Conservation (phyloP, 164 flowering plant species). For the Dillenia suffruticosa region DNA sequence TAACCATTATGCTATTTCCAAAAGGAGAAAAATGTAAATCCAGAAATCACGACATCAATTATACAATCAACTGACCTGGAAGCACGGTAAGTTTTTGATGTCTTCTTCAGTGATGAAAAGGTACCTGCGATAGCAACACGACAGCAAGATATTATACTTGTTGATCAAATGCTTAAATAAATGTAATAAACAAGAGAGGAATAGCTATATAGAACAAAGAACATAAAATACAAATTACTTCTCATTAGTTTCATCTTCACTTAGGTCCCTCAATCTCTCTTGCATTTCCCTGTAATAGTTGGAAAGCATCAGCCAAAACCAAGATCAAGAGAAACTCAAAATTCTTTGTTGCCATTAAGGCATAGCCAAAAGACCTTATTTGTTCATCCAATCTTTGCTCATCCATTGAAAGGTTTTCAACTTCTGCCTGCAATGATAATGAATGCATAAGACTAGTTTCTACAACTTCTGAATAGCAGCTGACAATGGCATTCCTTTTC, state of each 20-base stretch:
- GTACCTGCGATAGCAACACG: conserved; percentile 45
- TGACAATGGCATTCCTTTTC: too few species aligned
- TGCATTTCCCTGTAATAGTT: conserved; percentile 76
- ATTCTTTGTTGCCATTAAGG: neutral
- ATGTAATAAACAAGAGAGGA: neutral
- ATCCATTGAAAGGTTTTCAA: conserved; percentile 67
- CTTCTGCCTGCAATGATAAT: conserved; percentile 61
- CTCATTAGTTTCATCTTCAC: conserved; percentile 85
- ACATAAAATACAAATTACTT: conserved; percentile 33
- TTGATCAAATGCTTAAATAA: neutral
- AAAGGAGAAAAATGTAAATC: neutral
- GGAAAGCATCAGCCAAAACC: conserved; percentile 17
- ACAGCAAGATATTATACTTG: neutral
- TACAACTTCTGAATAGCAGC: too few species aligned
- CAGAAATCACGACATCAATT: conserved; percentile 2
- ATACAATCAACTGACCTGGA: conserved; percentile 47
- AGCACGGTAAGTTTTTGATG: conserved; percentile 85
- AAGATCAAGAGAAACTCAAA: conserved; percentile 1
- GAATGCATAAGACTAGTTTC: neutral
- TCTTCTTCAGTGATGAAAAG: conserved; percentile 96
- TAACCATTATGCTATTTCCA: neutral
- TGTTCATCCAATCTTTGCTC: conserved; percentile 71
- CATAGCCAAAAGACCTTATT: conserved; percentile 34
- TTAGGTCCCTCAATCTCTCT: conserved; percentile 77
- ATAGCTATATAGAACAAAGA: neutral